Evolutionary conservation across 2,329 filamentous ascomycete genomes (phyloP).

Genomic region (Fusarium anguioides): DNA sequence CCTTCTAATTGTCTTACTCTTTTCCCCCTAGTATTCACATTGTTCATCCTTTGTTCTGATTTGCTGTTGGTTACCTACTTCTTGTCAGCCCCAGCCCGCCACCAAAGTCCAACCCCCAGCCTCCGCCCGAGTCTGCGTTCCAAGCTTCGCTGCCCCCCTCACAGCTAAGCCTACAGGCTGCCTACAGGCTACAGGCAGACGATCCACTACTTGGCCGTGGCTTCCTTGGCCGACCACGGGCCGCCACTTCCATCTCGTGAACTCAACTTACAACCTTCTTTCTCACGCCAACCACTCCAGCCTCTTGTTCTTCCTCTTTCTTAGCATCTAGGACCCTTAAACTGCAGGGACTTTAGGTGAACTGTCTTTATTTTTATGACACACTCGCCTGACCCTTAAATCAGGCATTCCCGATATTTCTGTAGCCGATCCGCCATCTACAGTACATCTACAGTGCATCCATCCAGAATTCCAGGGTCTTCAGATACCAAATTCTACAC

Average conservation of each 20-base stretch:
- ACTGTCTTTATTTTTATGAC: slow-evolving; percentile 18
- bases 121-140: slow-evolving; percentile 33
- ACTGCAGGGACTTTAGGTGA: no score
- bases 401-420: slow-evolving; percentile 32
- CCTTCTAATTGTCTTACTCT: slow-evolving; percentile 31
- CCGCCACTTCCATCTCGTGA: slow-evolving; percentile 38
- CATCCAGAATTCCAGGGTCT: no score
- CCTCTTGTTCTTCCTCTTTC: slow-evolving; percentile 29
- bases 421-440: slow-evolving; percentile 17
- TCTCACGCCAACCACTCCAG: slow-evolving; percentile 14
- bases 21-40: background rate
- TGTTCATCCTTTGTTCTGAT: slow-evolving; percentile 2
- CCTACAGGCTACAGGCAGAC: slow-evolving; percentile 1
- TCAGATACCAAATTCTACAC: slow-evolving; percentile 7
- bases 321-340: background rate
- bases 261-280: slow-evolving; percentile 29
- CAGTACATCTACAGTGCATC: no score
- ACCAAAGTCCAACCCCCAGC: slow-evolving; percentile 21
- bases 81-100: slow-evolving; percentile 19
- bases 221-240: slow-evolving; percentile 36
- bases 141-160: slow-evolving; percentile 30
- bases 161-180: background rate
- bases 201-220: slow-evolving; percentile 33
- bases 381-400: slow-evolving; percentile 6
- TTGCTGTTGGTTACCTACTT: slow-evolving; percentile 10